Percentiles rank a stretch among this genome's conserved stretches.
Conservation (phyloP, 192 early-diverging fungal genomes). For the Coemansia asiatica region DNA sequence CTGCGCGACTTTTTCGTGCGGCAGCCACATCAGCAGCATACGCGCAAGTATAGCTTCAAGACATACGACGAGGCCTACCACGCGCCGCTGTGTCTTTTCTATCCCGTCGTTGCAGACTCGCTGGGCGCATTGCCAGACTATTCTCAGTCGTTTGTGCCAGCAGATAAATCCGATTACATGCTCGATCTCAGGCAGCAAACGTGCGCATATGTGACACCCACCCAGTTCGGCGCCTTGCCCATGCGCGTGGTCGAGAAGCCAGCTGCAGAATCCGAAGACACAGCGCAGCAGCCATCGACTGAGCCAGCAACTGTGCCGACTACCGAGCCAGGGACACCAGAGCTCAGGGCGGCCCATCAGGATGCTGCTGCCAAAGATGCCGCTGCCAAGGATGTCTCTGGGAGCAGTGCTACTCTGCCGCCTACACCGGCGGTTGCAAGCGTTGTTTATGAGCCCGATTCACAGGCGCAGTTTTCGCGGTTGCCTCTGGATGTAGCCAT, state of each 20-base stretch:
- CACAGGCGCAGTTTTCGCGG: conserved; percentile 30
- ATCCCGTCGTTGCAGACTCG: conserved; percentile 53
- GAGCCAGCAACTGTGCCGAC: conserved; percentile 30
- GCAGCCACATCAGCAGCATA: conserved; percentile 62
- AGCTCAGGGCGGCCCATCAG: conserved; percentile 10
- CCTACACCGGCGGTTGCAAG: conserved; percentile 15
- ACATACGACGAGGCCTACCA: conserved; percentile 82
- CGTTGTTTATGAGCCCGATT: conserved; percentile 33
- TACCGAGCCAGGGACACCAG: conserved; percentile 28
- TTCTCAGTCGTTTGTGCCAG: conserved; percentile 24
- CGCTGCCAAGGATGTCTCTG: conserved; percentile 5
- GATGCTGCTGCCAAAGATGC: background rate
- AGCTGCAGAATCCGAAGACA: background rate
- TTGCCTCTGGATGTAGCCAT: conserved; percentile 68
- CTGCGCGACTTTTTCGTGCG: conserved; percentile 81
- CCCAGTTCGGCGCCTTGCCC: conserved; percentile 49
- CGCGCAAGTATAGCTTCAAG: conserved; percentile 77
- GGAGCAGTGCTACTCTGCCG: conserved; percentile 11
- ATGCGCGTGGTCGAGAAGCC: conserved; percentile 14
- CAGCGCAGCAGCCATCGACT: background rate
- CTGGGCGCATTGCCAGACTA: conserved; percentile 39
- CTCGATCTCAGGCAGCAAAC: background rate
- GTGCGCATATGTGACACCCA: conserved; percentile 17
- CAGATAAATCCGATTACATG: conserved; percentile 2
- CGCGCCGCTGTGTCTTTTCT: conserved; percentile 71